Base-by-base conservation (phyloP, 805 yeast genomes). In the Zygosaccharomyces rouxii region DNA sequence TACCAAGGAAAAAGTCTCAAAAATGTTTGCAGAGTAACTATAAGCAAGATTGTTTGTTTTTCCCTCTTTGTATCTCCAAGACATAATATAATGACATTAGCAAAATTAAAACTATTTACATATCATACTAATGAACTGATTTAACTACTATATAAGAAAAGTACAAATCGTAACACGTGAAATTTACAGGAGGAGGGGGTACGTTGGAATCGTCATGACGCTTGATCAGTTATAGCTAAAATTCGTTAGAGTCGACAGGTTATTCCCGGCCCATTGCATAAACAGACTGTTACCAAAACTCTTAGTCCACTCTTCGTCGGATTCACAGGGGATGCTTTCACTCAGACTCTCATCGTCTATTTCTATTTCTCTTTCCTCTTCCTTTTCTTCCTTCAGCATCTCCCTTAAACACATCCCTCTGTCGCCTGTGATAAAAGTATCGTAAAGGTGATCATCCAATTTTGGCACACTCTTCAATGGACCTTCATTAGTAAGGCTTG, bases 391-490 rank as follows among this genome's bases (percentile, higher is more conserved):
- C 38, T 47, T 49, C 37, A 58, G 38, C 51, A 58, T 55, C 37
- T 52, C 53, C 40, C 52, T 49, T 42, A 58, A 47, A 26, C 47
- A 50, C 48, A 56, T 47, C 16, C 55, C 56, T 31, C 53, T 46
- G 44, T 56, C 55, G 31, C 52, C 53, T 13, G 51, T 49, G 43
- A 58, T 54, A 44, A 53, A 52, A 21, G 46, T 46, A 22, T 56
- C 53, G 46, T 47, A 48, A 28, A 53, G 52, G 25, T 54, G 50
- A 28, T 47, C 45, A 23, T 53, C 47, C 28, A 59, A 51, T 28
- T 49, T 39, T 13, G 59, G 58, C 11, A 64, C 67, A 2, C 50
- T 29, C 16, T 60, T 46, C 42, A 66, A 51, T 2, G 68, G 66
- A 25, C 56, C 52, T 6, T 56, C 55, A 7, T 21, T 44, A 3